Conservation (phyloP, 2,329 filamentous ascomycete species). For the Zymoseptoria tritici region DNA sequence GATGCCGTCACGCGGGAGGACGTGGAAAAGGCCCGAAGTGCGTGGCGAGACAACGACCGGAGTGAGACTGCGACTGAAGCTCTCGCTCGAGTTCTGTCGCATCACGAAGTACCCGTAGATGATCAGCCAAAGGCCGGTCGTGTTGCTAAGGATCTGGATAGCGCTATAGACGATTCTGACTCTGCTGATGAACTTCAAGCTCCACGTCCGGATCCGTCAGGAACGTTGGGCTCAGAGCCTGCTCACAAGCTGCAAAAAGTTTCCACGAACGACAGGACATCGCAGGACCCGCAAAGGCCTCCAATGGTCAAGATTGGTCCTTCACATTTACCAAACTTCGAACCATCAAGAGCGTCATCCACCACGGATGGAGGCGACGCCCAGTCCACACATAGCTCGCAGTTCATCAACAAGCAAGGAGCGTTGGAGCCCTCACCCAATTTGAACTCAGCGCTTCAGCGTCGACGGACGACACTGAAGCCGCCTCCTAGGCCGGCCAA, state of each 20-base stretch:
- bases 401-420: slow-evolving; percentile 7
- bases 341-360: slow-evolving; percentile 40
- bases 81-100: slow-evolving; percentile 25
- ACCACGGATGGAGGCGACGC: slow-evolving; percentile 34
- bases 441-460: slow-evolving; percentile 22
- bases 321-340: slow-evolving; percentile 43
- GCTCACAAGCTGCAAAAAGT: not conserved
- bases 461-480: slow-evolving; percentile 18
- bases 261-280: not conserved
- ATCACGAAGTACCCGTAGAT: slow-evolving; percentile 18
- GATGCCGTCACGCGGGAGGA: slow-evolving; percentile 17
- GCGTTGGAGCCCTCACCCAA: slow-evolving; percentile 21
- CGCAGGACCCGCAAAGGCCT: slow-evolving; percentile 25
- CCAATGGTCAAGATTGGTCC: slow-evolving; percentile 37
- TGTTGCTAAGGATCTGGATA: slow-evolving; percentile 11
- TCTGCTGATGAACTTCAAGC: slow-evolving; percentile 11
- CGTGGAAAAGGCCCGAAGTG: slow-evolving; percentile 20
- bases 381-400: slow-evolving; percentile 20
- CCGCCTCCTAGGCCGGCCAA: slow-evolving; percentile 8
- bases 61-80: slow-evolving; percentile 25
- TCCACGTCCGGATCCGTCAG: not conserved
- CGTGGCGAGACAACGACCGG: slow-evolving; percentile 21
- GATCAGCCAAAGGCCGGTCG: slow-evolving; percentile 10
- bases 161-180: slow-evolving; percentile 19
- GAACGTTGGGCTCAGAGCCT: not conserved